Percentiles rank a stretch among this genome's conserved stretches.
phyloP scores from a whole-genome alignment of 139 green algal genomes.

The Chlorella vulgaris region DNA sequence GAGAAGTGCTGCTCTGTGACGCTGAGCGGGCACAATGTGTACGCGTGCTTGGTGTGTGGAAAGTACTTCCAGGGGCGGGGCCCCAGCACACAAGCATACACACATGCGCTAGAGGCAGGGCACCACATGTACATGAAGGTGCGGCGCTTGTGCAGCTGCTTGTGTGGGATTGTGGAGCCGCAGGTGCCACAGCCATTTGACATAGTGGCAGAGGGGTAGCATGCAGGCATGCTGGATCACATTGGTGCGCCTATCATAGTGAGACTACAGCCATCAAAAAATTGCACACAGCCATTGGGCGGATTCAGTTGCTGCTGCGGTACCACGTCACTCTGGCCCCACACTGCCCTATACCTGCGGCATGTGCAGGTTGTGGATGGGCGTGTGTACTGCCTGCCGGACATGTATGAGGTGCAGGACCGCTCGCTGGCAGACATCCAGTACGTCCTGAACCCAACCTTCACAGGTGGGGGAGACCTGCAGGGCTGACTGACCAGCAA shows the following conservation, averaged over 20 bases:
- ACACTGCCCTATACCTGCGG: too few relatives aligned
- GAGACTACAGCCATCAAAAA: too few relatives aligned
- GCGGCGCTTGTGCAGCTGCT: background rate
- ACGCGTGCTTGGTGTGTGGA: slow-evolving; percentile 97
- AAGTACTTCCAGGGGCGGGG: slow-evolving; percentile 98
- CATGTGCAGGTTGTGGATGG: slow-evolving; percentile 22
- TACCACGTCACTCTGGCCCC: background rate
- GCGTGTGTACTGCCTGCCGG: slow-evolving; percentile 89
- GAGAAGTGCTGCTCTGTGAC: slow-evolving; percentile 98
- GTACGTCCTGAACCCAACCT: slow-evolving; percentile 87
- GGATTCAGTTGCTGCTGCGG: background rate
- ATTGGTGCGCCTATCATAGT: too few relatives aligned
- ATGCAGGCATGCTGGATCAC: too few relatives aligned
- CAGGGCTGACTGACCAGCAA: slow-evolving; percentile 32
- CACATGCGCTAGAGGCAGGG: slow-evolving; percentile 85
- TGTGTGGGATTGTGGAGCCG: background rate
- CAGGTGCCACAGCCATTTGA: background rate
- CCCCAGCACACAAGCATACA: slow-evolving; percentile 90
- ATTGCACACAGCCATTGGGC: too few relatives aligned
- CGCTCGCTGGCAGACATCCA: slow-evolving; percentile 92
- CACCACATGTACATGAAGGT: slow-evolving; percentile 99
- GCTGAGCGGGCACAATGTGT: slow-evolving; percentile 93
- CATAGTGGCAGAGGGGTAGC: too few relatives aligned
- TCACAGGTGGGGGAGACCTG: slow-evolving; percentile 41
- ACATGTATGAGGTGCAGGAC: slow-evolving; percentile 96